Base-by-base conservation (phyloP, 768 basidiomycete species). In the Hygrocybe coccinea region DNA sequence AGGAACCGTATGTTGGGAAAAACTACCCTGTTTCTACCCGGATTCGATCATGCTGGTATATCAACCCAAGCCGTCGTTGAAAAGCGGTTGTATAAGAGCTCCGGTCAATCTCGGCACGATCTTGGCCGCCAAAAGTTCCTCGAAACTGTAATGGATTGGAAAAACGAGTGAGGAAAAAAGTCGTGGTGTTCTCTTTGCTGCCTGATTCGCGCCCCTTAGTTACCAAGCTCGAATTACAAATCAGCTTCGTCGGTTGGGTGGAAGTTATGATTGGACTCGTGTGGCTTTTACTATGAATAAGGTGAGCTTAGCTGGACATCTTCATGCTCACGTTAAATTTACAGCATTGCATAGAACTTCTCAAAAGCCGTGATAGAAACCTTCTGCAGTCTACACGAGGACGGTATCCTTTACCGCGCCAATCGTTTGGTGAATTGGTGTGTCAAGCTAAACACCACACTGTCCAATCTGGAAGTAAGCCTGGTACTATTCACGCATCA, bases 341-440 rank as follows among this genome's bases (percentile, higher is more conserved):
- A 57, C 46, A 29, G 17, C 22, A 19, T 22, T 24, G 53, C 54
- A 9, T 56, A 89, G 85, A 74, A 74, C 61, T 81, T 91, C 34
- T 91, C 88, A 45, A 88, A 82, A 73, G 95, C 93, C 34, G 95
- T 98, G 35, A 77, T 85, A 24, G 94, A 97, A 69, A 90, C 84
- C 3, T 99, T 99, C 72, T 95, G 91, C 69, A 79, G 79, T 34
- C 73, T 99, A 33, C 88, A 94, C 62, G 95, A 98, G 67, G 89
- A 91, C 34, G 94, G 95, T 1, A 81, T 91, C 60, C 68, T 99
- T 45, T 98, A 97, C 71, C 89, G 97, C 24, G 95, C 94, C 2
- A 98, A 97, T 65, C 86, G 95, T 21, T 81, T 99, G 43, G 95
- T 98, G 57, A 97, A 98, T 65, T 98, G 97, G 95, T 99, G 97